Evolutionary conservation across 2,329 filamentous ascomycete species (phyloP).

Genomic region (Trichoderma atroviride): DNA sequence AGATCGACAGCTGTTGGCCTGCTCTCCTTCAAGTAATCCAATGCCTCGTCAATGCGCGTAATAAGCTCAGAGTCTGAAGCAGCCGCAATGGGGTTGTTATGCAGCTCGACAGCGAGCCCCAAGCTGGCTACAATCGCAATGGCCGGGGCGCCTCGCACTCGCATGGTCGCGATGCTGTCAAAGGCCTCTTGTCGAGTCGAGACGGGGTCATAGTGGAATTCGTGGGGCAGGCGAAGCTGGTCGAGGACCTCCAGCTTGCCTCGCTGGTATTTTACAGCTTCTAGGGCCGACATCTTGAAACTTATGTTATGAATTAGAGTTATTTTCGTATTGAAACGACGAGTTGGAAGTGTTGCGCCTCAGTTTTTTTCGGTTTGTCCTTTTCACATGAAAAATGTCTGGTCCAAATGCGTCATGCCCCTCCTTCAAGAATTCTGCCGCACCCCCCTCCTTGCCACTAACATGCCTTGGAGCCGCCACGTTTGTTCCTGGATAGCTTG

Average conservation of each 20-base stretch:
- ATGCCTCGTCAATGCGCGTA: constrained; percentile 70
- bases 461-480: constrained; percentile 9
- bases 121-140: constrained; percentile 98
- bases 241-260: constrained; percentile 77
- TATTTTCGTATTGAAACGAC: not conserved
- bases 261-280: constrained; percentile 76
- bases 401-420: constrained; percentile 18
- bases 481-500: constrained; percentile 1
- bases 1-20: constrained; percentile 94
- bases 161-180: constrained; percentile 80
- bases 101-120: constrained; percentile 81
- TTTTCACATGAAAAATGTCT: constrained; percentile 11
- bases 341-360: not conserved
- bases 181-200: constrained; percentile 74
- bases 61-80: constrained; percentile 60
- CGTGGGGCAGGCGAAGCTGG: constrained; percentile 80
- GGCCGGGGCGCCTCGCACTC: constrained; percentile 79
- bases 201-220: constrained; percentile 75
- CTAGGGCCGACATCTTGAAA: constrained; percentile 58
- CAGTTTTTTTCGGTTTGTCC: not conserved
- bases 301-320: not conserved
- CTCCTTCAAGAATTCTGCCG: constrained; percentile 39
- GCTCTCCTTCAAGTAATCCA: constrained; percentile 86
- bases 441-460: constrained; percentile 34
- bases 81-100: constrained; percentile 53